phyloP scores from a whole-genome alignment of 2,329 filamentous ascomycete species.

The Nothomitra cinnamomea region DNA sequence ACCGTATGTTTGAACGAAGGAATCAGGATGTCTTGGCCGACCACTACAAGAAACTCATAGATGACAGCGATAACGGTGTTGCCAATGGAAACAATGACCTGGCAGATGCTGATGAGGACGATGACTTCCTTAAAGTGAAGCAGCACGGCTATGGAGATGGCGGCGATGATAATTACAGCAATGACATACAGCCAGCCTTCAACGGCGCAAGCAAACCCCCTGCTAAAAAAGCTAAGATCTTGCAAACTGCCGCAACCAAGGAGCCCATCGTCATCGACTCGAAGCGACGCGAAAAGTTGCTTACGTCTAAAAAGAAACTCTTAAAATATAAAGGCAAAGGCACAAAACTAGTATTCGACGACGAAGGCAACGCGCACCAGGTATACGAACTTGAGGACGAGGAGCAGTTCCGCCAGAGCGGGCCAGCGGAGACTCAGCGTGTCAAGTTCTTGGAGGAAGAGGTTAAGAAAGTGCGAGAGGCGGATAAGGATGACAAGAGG shows the following conservation, averaged over 20 bases:
- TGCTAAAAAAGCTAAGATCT: slow-evolving; percentile 33
- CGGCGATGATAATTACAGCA: slow-evolving; percentile 25
- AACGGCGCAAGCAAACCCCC: slow-evolving; percentile 18
- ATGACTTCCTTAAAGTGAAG: slow-evolving; percentile 79
- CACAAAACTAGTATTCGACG: slow-evolving; percentile 77
- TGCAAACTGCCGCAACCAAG: slow-evolving; percentile 44
- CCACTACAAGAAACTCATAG: slow-evolving; percentile 79
- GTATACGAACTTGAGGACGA: slow-evolving; percentile 82
- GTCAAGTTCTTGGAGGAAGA: slow-evolving; percentile 65
- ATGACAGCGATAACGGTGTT: slow-evolving; percentile 32
- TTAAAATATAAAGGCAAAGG: slow-evolving; percentile 79
- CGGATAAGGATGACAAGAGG: slow-evolving; percentile 71
- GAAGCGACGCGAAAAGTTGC: slow-evolving; percentile 86
- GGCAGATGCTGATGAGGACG: slow-evolving; percentile 46
- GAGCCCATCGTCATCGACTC: slow-evolving; percentile 71
- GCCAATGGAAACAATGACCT: slow-evolving; percentile 25
- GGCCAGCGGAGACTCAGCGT: slow-evolving; percentile 59
- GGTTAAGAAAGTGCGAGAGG: slow-evolving; percentile 49
- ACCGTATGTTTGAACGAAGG: slow-evolving; percentile 92
- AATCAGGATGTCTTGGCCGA: slow-evolving; percentile 93
- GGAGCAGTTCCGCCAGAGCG: slow-evolving; percentile 57
- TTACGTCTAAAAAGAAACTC: slow-evolving; percentile 87
- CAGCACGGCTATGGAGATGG: slow-evolving; percentile 45
- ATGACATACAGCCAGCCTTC: slow-evolving; percentile 12
- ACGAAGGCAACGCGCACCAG: slow-evolving; percentile 71